Base-by-base conservation (phyloP, 192 early-diverging fungal genomes). In the Rhizoclosmatium globosum region DNA sequence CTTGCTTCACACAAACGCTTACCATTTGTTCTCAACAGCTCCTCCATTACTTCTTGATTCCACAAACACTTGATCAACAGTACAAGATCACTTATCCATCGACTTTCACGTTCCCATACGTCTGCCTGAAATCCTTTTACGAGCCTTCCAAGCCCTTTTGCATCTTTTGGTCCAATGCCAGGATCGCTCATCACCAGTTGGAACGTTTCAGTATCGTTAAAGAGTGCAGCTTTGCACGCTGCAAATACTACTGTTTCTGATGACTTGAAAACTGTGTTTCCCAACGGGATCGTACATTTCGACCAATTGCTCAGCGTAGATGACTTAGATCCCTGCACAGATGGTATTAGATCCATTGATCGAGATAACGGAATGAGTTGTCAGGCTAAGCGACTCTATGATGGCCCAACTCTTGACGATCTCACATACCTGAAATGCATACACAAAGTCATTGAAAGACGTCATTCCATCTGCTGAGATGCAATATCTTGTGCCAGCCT, bases 231-330 rank as follows among this genome's bases (percentile, higher is more conserved):
- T 59, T 71, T 71, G 53, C 4, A 50, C 6, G 70, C 70, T 57
- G 70, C 70, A 41, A 71, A 71, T 3, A 71, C 56, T 46, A 57
- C 70, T 41, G 9, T 11, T 71, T 71, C 70, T 7, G 70, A 71
- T 19, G 68, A 39, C 31, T 44, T 13, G 68, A 69, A 69, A 11
- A 15, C 15, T 21, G 11, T 17, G 13, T 2, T 41, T 47, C 68
- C 68, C 13, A 69, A 15, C 42, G 2, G 13, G 19, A 69, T 41
- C 2, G 31, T 46, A 31, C 68, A 69, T 13, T 41, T 69, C 15
- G 68, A 69, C 68, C 68, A 69, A 43, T 69, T 69, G 68, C 45
- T 43, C 9, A 69, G 3, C 21, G 15, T n/a, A 7, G 68, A 44
- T 31, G 31, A 31, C 31, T 31, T 31, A 31, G 31, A 31, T 31